Conservation (phyloP, 768 basidiomycete species). For the Suillus variegatus region DNA sequence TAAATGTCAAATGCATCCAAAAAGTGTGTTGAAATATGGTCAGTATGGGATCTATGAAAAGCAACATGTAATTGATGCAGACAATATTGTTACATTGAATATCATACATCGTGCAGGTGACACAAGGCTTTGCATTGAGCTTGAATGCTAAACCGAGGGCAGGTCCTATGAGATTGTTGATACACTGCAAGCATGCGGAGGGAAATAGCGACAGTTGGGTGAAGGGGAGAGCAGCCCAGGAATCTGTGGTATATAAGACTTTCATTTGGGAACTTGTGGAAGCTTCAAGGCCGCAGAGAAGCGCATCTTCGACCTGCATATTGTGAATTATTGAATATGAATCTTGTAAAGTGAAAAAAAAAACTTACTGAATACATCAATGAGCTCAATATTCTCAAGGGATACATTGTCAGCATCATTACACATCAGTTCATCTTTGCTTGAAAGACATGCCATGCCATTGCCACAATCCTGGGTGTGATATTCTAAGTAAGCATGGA, state of each 20-base stretch:
- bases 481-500: not conserved
- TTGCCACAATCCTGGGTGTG: not conserved
- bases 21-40: slow-evolving; percentile 5
- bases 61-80: not conserved
- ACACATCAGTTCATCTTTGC: not conserved
- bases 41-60: not conserved
- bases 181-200: slow-evolving; percentile 14
- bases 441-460: not conserved
- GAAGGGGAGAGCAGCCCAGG: not conserved
- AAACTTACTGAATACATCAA: not conserved
- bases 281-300: not conserved
- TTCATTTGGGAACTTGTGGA: not conserved
- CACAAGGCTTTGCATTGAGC: slow-evolving; percentile 9
- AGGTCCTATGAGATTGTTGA: slow-evolving; percentile 7
- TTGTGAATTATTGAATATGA: not conserved
- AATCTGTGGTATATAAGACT: not conserved
- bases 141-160: slow-evolving; percentile 15
- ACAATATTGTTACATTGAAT: not conserved
- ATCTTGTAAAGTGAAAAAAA: not conserved
- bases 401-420: not conserved
- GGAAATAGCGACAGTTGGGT: slow-evolving; percentile 14
- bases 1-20: slow-evolving; percentile 13
- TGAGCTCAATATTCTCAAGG: not conserved
- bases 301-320: not conserved
- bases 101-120: slow-evolving; percentile 7